Evolutionary conservation across 139 green algal species (phyloP).

Genomic region (Chlorella sp.): DNA sequence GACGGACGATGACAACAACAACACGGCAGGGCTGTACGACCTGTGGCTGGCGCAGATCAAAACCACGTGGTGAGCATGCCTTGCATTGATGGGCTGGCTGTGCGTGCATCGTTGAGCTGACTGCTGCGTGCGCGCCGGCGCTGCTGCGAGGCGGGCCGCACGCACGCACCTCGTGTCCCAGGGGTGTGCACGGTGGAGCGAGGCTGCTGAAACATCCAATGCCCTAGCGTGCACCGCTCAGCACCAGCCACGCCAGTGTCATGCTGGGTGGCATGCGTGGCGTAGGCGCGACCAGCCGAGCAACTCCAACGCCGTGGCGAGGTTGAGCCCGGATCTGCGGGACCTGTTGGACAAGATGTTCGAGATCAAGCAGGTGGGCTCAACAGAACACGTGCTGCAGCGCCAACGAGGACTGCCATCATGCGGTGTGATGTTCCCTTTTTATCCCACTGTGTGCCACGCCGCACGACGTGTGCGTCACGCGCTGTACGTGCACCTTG

Average conservation of each 20-base stretch:
- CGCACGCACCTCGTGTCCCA: no score
- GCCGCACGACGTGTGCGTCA: neutral
- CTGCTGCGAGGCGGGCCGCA: no score
- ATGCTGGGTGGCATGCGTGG: neutral
- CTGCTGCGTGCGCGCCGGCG: no score
- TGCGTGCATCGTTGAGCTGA: no score
- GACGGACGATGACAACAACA: constrained; percentile 59
- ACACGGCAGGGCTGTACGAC: constrained; percentile 45
- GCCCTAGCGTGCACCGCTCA: no score
- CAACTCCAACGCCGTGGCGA: constrained; percentile 28
- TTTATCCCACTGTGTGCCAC: neutral
- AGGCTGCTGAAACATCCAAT: no score
- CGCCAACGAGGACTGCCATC: no score
- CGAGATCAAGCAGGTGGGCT: constrained; percentile 45
- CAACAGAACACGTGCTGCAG: neutral
- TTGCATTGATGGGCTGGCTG: no score
- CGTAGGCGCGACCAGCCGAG: constrained; percentile 33
- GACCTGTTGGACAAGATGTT: constrained; percentile 59
- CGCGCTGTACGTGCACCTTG: neutral
- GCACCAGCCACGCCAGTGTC: no score
- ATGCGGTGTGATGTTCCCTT: neutral
- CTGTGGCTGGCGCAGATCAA: constrained; percentile 58
- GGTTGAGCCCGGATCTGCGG: constrained; percentile 34
- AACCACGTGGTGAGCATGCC: constrained; percentile 48
- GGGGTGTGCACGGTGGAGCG: no score